phyloP scores from a whole-genome alignment of 345 rosid genomes.

The Schrenkiella parvula region DNA sequence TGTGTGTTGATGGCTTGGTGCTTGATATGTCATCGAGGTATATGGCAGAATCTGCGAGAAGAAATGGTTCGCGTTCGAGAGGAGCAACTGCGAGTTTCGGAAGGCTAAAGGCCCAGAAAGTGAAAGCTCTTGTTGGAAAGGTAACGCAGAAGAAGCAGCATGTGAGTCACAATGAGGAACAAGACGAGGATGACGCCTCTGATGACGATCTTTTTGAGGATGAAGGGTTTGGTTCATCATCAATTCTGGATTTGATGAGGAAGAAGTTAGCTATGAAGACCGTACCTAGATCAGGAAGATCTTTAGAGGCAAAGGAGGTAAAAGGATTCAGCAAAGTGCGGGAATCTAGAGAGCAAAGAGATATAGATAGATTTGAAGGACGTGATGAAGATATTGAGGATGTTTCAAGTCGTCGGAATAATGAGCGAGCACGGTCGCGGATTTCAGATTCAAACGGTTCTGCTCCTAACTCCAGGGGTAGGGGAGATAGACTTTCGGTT shows the following conservation, averaged over 20 bases:
- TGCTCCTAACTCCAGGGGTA: constrained; percentile 46
- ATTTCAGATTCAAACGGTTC: constrained; percentile 36
- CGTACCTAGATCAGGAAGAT: constrained; percentile 19
- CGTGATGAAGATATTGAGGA: constrained; percentile 7
- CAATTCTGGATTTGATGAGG: constrained; percentile 28
- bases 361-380: not conserved
- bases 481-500: constrained; percentile 42
- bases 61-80: constrained; percentile 30
- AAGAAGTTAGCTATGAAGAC: constrained; percentile 29
- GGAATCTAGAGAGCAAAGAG: constrained; percentile 13
- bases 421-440: constrained; percentile 22
- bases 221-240: constrained; percentile 30
- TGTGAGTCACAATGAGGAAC: constrained; percentile 7
- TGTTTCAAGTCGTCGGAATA: not conserved
- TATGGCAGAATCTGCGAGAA: constrained; percentile 23
- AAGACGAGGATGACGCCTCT: constrained; percentile 18
- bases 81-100: constrained; percentile 40
- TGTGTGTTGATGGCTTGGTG: constrained; percentile 2
- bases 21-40: not conserved
- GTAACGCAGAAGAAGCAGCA: constrained; percentile 38
- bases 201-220: not conserved
- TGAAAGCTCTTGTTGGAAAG: constrained; percentile 52
- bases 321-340: not conserved
- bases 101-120: constrained; percentile 58
- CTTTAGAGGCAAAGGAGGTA: constrained; percentile 12